These are phyloP conservation scores for Tuber umbilicatum DNA, from an alignment of 495 filamentous ascomycete genomes.

Conservation along the genomic window DNA sequence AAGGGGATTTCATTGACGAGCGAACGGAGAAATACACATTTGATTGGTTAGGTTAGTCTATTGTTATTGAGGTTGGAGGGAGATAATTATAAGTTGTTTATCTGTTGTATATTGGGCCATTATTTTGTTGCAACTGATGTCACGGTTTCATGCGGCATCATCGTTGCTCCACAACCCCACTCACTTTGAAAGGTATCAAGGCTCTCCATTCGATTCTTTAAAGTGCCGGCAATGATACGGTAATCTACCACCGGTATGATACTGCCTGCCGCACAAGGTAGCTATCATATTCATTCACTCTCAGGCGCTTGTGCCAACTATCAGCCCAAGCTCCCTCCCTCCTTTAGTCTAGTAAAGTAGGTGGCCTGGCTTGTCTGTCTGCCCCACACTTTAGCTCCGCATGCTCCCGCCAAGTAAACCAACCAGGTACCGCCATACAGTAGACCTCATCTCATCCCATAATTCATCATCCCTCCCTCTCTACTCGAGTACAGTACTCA, in stretches of 20 bases:
- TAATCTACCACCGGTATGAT: background rate
- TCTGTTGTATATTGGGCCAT: background rate
- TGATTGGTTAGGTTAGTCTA: background rate
- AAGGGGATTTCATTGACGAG: slow-evolving; percentile 20
- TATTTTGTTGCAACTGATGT: background rate
- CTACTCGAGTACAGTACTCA: no score
- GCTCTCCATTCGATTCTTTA: background rate
- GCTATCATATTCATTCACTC: background rate
- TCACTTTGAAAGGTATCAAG: background rate
- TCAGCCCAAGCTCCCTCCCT: background rate
- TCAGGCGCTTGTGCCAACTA: background rate
- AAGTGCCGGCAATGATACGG: background rate
- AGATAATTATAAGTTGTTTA: background rate
- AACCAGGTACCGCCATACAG: background rate
- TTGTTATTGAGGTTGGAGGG: background rate
- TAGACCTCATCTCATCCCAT: background rate
- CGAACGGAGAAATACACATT: slow-evolving; percentile 3
- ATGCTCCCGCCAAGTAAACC: background rate
- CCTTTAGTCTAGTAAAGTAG: background rate
- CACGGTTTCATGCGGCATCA: background rate
- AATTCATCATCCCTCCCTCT: background rate
- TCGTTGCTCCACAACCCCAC: background rate
- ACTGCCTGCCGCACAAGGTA: background rate
- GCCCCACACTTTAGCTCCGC: background rate
- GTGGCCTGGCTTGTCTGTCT: background rate